A percentile compares a stretch with the other conserved stretches of the same genome.
Evolutionary conservation across 371 early-diverging fungal species (phyloP).

Genomic region (Mortierella sp.): DNA sequence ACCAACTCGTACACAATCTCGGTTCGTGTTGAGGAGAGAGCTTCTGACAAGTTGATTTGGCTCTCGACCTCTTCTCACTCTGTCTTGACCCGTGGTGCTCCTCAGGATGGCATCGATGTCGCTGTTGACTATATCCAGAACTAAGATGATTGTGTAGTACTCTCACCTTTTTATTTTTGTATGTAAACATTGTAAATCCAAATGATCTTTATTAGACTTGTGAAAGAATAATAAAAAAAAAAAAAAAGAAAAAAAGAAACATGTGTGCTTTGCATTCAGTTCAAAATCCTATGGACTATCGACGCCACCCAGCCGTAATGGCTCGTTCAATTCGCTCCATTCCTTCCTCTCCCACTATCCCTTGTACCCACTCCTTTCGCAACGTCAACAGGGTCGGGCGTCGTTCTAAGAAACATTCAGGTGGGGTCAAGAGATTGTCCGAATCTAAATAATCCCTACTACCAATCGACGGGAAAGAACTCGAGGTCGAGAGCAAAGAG

Average conservation of each 20-base stretch:
- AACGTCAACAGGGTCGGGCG: constrained; percentile 22
- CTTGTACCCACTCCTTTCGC: constrained; percentile 33
- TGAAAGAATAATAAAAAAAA: too few relatives aligned
- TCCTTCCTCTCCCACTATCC: constrained; percentile 20
- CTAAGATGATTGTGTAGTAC: too few relatives aligned
- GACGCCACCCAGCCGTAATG: too few relatives aligned
- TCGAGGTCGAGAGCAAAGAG: constrained; percentile 31
- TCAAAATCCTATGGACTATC: too few relatives aligned
- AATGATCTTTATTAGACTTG: too few relatives aligned
- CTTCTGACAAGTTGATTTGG: constrained; percentile 5
- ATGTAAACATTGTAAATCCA: too few relatives aligned
- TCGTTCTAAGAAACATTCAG: constrained; percentile 47
- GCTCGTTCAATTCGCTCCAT: constrained; percentile 24
- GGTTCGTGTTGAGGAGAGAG: constrained; percentile 12
- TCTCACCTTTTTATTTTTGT: too few relatives aligned
- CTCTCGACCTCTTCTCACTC: constrained; percentile 1
- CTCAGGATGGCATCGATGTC: not conserved
- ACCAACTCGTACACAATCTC: constrained; percentile 15
- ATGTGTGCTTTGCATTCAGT: too few relatives aligned
- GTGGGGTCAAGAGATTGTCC: constrained; percentile 47
- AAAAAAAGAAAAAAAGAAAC: too few relatives aligned
- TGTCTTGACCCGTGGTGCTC: constrained; percentile 12
- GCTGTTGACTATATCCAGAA: not conserved
- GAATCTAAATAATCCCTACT: constrained; percentile 36
- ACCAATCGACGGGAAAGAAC: constrained; percentile 31